phyloP scores from a whole-genome alignment of 495 filamentous ascomycete genomes.

The Penicillium simplicissimum region DNA sequence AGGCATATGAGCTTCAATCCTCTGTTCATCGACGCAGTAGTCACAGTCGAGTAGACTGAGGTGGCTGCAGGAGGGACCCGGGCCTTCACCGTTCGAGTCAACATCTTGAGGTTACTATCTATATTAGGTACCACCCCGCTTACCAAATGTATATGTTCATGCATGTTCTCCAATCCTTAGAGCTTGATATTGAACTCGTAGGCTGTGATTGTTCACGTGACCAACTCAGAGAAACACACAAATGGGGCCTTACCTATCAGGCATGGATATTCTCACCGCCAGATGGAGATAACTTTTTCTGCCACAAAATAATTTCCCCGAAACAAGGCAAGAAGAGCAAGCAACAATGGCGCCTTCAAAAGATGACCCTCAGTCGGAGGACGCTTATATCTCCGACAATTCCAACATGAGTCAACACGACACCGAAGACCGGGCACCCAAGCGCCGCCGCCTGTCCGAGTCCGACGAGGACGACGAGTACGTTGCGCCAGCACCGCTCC shows the following conservation, averaged over 20 bases:
- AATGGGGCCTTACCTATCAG: conserved; percentile 7
- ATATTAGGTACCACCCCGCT: too few species aligned
- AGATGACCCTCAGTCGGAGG: conserved; percentile 27
- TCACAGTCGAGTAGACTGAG: conserved; percentile 24
- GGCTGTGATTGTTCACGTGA: background rate
- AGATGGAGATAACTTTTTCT: conserved; percentile 41
- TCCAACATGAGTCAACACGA: conserved; percentile 28
- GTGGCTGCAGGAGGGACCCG: background rate
- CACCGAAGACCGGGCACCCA: conserved; percentile 37
- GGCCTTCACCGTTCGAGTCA: background rate
- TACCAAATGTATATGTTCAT: too few species aligned
- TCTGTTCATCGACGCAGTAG: conserved; percentile 33
- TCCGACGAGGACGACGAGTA: conserved; percentile 43
- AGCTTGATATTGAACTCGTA: background rate
- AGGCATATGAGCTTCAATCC: conserved; percentile 36
- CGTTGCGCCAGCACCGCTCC: conserved; percentile 42
- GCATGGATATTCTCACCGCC: conserved; percentile 24
- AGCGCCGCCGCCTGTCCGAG: conserved; percentile 46
- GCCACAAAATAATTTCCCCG: conserved; percentile 41
- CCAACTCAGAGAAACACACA: background rate
- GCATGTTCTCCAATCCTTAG: too few species aligned
- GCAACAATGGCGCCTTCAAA: conserved; percentile 38
- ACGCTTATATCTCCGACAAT: conserved; percentile 25
- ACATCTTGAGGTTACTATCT: too few species aligned
- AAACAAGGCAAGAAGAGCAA: conserved; percentile 20